Evolutionary conservation across 768 basidiomycete species (phyloP).

Genomic region (Suillus discolor): DNA sequence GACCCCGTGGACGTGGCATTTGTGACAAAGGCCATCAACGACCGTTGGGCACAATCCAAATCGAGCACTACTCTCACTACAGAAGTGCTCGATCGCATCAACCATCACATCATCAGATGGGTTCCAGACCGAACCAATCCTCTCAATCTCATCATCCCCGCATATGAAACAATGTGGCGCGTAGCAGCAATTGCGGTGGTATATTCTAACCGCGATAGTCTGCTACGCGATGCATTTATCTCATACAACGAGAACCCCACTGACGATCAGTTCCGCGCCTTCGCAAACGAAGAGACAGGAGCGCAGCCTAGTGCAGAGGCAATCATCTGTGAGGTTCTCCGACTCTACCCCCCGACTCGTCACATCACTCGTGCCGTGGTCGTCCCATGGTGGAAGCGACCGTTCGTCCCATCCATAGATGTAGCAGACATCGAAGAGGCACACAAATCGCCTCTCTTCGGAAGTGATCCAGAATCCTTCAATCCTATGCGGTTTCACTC

Average conservation of each 20-base stretch:
- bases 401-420: constrained; percentile 9
- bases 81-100: constrained; percentile 26
- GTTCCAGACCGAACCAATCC: constrained; percentile 38
- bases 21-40: constrained; percentile 44
- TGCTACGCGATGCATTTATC: constrained; percentile 26
- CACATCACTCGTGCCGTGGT: constrained; percentile 40
- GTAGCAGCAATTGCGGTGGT: constrained; percentile 49
- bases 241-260: constrained; percentile 34
- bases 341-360: constrained; percentile 53
- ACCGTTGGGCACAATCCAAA: constrained; percentile 41
- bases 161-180: constrained; percentile 62
- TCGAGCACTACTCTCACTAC: constrained; percentile 29
- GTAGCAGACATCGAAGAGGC: constrained; percentile 28
- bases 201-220: constrained; percentile 20
- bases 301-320: constrained; percentile 35
- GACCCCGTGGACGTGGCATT: constrained; percentile 33
- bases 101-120: constrained; percentile 40
- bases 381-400: constrained; percentile 11
- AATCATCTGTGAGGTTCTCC: constrained; percentile 47
- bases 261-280: constrained; percentile 29
- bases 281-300: neutral
- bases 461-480: constrained; percentile 30
- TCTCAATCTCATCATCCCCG: constrained; percentile 52
- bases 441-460: constrained; percentile 42
- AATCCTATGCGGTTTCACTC: constrained; percentile 39